phyloP scores from a whole-genome alignment of 2,329 filamentous ascomycete species.

The Epicoccum sorghinum region DNA sequence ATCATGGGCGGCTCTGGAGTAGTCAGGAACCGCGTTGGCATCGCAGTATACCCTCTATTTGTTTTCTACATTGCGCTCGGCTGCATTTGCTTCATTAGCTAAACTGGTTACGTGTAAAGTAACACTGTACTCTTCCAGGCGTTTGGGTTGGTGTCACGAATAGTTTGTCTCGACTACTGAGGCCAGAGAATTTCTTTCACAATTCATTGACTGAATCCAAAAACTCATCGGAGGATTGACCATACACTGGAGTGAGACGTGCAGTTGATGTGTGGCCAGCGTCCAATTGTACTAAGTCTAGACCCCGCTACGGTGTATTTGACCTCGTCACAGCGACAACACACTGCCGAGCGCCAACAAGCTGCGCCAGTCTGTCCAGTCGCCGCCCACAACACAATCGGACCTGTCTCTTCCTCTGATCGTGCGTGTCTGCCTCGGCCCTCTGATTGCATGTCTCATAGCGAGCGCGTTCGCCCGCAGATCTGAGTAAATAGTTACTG shows the following conservation, averaged over 20 bases:
- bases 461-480: slow-evolving; percentile 30
- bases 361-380: slow-evolving; percentile 28
- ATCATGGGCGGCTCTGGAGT: slow-evolving; percentile 95
- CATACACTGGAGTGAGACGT: slow-evolving; percentile 2
- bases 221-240: neutral
- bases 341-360: slow-evolving; percentile 33
- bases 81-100: slow-evolving; percentile 97
- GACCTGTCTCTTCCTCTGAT: slow-evolving; percentile 5
- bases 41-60: slow-evolving; percentile 93
- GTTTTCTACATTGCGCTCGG: slow-evolving; percentile 94
- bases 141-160: slow-evolving; percentile 12
- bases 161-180: slow-evolving; percentile 7
- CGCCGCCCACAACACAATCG: slow-evolving; percentile 27
- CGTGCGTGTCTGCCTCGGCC: slow-evolving; percentile 28
- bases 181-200: slow-evolving; percentile 6
- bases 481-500: slow-evolving; percentile 27
- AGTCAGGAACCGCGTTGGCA: slow-evolving; percentile 88
- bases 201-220: neutral
- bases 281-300: slow-evolving; percentile 12
- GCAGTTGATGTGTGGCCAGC: slow-evolving; percentile 4
- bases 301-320: slow-evolving; percentile 29
- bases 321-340: slow-evolving; percentile 22
- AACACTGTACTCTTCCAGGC: slow-evolving; percentile 12
- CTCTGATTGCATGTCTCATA: slow-evolving; percentile 24
- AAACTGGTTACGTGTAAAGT: slow-evolving; percentile 9